Conservation (phyloP, 2,329 filamentous ascomycete species). For the Periconia sp. region DNA sequence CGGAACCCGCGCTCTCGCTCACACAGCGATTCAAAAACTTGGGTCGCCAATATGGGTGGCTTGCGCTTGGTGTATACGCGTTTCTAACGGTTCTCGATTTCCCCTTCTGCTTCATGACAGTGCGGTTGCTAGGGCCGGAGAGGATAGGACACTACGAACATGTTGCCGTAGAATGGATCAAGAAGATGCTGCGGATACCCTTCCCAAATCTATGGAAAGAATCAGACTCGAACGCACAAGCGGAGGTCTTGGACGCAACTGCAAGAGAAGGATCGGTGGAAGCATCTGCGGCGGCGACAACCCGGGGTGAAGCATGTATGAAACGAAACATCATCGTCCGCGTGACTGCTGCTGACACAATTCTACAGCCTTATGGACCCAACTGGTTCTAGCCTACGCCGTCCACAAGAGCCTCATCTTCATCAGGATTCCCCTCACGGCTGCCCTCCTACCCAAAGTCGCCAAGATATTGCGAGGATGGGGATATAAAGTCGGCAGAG, state of each 20-base stretch:
- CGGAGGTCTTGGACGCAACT: slow-evolving; percentile 29
- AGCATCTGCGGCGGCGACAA: slow-evolving; percentile 55
- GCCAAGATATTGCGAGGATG: slow-evolving; percentile 83
- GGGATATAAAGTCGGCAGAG: slow-evolving; percentile 94
- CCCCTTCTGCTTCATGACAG: slow-evolving; percentile 90
- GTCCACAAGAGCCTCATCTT: slow-evolving; percentile 99
- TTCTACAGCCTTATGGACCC: slow-evolving; percentile 69
- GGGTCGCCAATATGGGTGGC: slow-evolving; percentile 91
- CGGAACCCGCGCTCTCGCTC: slow-evolving; percentile 54
- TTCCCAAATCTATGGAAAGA: slow-evolving; percentile 59
- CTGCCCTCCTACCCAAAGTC: slow-evolving; percentile 89
- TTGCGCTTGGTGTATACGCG: slow-evolving; percentile 88
- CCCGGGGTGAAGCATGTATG: slow-evolving; percentile 72
- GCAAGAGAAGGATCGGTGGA: slow-evolving; percentile 32
- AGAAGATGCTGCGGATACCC: slow-evolving; percentile 61
- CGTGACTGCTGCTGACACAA: slow-evolving; percentile 12
- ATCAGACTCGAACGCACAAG: slow-evolving; percentile 43
- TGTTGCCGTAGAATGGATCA: slow-evolving; percentile 62
- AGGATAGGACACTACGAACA: slow-evolving; percentile 77
- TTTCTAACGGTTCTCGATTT: slow-evolving; percentile 83
- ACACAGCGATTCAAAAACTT: slow-evolving; percentile 78
- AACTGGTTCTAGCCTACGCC: slow-evolving; percentile 89
- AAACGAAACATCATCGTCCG: not conserved
- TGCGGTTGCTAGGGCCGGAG: slow-evolving; percentile 80
- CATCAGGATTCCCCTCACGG: slow-evolving; percentile 87